phyloP scores from a whole-genome alignment of 176 grass and related monocot species.

The Elymus sibiricus region DNA sequence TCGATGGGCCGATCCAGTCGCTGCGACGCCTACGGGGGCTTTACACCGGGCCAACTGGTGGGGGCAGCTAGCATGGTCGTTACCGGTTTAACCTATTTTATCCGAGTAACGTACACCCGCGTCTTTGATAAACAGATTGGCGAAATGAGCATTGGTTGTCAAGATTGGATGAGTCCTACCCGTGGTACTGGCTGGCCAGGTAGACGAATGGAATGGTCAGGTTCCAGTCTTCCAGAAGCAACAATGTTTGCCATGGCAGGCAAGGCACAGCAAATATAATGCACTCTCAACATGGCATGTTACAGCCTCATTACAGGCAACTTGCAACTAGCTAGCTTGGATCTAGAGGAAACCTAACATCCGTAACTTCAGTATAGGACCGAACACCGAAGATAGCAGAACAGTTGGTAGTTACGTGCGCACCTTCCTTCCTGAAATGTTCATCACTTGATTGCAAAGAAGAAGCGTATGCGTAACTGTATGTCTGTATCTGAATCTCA shows the following conservation, averaged over 20 bases:
- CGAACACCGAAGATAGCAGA: not conserved
- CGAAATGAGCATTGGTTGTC: not conserved
- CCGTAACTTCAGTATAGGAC: slow-evolving; percentile 23
- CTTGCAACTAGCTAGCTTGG: not conserved
- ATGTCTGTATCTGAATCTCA: not conserved
- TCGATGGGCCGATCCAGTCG: not conserved
- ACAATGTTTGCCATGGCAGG: slow-evolving; percentile 18
- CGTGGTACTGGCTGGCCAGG: not conserved
- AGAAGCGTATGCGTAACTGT: not conserved
- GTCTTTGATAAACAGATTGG: not conserved
- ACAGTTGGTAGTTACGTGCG: not conserved
- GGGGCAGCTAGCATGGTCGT: not conserved
- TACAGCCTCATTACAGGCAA: not conserved
- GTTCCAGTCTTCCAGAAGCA: slow-evolving; percentile 19
- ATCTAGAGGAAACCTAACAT: slow-evolving; percentile 19
- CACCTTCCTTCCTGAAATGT: not conserved
- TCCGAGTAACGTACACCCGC: no score
- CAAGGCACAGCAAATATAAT: not conserved
- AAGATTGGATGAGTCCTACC: not conserved
- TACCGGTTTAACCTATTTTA: no score
- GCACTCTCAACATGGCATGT: slow-evolving; percentile 15
- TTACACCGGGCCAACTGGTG: no score
- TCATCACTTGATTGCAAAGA: not conserved
- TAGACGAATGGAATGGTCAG: not conserved
- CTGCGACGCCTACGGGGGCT: no score